A percentile compares a stretch with the other conserved stretches of the same genome.
Conservation (phyloP, 768 basidiomycete genomes). For the Leccinum variicolor region DNA sequence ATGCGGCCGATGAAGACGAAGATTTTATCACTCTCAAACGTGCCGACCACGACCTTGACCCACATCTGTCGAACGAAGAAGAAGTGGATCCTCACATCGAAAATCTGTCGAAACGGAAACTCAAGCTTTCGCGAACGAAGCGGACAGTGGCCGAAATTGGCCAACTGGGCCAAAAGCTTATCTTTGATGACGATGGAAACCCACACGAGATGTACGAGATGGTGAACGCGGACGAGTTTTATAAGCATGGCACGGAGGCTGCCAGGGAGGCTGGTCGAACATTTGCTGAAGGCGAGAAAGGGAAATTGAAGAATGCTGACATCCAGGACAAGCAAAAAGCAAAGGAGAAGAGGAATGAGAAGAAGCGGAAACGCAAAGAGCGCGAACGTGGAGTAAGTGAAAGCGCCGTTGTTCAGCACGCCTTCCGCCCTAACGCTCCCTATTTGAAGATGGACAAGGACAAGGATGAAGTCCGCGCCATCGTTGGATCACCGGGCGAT, state of each 20-base stretch:
- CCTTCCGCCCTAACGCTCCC: background rate
- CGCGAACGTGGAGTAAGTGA: slow-evolving; percentile 45
- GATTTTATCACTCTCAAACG: slow-evolving; percentile 93
- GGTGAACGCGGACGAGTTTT: slow-evolving; percentile 69
- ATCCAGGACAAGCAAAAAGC: slow-evolving; percentile 77
- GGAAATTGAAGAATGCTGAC: slow-evolving; percentile 68
- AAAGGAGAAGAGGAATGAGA: slow-evolving; percentile 84
- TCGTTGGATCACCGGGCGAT: slow-evolving; percentile 37
- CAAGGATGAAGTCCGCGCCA: slow-evolving; percentile 21
- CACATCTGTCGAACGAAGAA: slow-evolving; percentile 34
- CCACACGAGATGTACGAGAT: slow-evolving; percentile 83
- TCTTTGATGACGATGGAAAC: slow-evolving; percentile 88
- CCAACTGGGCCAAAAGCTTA: slow-evolving; percentile 63
- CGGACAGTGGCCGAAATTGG: slow-evolving; percentile 63
- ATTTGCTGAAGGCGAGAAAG: slow-evolving; percentile 73
- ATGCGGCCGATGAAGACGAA: slow-evolving; percentile 53
- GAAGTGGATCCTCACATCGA: slow-evolving; percentile 35
- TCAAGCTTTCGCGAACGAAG: slow-evolving; percentile 70
- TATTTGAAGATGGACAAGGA: slow-evolving; percentile 22
- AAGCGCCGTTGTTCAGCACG: background rate
- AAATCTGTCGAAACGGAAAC: slow-evolving; percentile 84
- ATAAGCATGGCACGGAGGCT: slow-evolving; percentile 61
- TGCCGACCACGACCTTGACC: slow-evolving; percentile 80
- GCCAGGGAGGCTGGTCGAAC: slow-evolving; percentile 61
- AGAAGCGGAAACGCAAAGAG: slow-evolving; percentile 90